Percentiles rank a stretch among this genome's conserved stretches.
phyloP scores from a whole-genome alignment of 2,329 filamentous ascomycete genomes.

The Trichoderma atroviride region DNA sequence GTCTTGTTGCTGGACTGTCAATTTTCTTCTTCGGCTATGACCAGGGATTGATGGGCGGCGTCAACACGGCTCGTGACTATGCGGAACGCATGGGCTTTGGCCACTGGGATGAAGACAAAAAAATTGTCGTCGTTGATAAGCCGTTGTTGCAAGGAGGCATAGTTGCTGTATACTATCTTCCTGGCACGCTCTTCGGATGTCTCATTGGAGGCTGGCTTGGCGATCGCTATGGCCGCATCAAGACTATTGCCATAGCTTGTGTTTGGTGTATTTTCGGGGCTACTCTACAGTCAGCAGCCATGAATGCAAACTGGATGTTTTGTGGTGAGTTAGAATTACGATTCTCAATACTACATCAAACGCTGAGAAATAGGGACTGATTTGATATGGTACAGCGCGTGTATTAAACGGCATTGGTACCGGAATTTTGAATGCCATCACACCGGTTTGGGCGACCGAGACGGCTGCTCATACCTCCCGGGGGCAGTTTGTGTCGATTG shows the following conservation, averaged over 20 bases:
- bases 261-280: conserved; percentile 64
- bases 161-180: conserved; percentile 50
- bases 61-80: conserved; percentile 67
- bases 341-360: not conserved
- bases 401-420: conserved; percentile 64
- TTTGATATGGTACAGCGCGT: conserved; percentile 29
- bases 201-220: conserved; percentile 65
- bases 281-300: conserved; percentile 64
- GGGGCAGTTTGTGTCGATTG: conserved; percentile 70
- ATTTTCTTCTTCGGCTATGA: conserved; percentile 70
- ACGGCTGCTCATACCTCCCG: conserved; percentile 68
- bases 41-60: conserved; percentile 63
- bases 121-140: conserved; percentile 60
- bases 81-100: conserved; percentile 67
- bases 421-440: conserved; percentile 70
- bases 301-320: conserved; percentile 71
- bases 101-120: conserved; percentile 52
- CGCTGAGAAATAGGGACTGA: not conserved
- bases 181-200: conserved; percentile 61
- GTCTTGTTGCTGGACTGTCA: conserved; percentile 63
- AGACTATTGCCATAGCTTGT: conserved; percentile 62
- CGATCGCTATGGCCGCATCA: conserved; percentile 64
- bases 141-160: conserved; percentile 41
- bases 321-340: conserved; percentile 49
- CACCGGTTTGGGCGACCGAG: conserved; percentile 73